phyloP scores from a whole-genome alignment of 495 filamentous ascomycete genomes.

The Cryomyces minteri region DNA sequence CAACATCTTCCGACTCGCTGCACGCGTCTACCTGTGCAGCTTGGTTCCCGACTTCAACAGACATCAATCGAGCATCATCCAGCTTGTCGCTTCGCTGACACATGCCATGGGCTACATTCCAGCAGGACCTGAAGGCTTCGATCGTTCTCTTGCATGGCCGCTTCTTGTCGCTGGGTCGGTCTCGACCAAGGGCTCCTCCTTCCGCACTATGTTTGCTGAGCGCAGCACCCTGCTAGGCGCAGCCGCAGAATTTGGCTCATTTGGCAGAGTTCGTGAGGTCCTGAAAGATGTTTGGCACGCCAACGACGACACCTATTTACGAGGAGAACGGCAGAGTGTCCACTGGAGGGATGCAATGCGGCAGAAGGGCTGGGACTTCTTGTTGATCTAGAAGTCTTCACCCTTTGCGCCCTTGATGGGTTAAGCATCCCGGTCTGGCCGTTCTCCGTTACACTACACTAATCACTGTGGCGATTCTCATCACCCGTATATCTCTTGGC shows the following conservation, averaged over 20 bases:
- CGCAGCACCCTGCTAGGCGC: constrained; percentile 55
- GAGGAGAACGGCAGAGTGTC: constrained; percentile 40
- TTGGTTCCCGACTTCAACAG: constrained; percentile 77
- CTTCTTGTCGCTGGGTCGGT: constrained; percentile 68
- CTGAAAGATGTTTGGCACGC: constrained; percentile 71
- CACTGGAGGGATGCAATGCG: constrained; percentile 94
- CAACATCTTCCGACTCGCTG: constrained; percentile 74
- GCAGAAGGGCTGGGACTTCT: constrained; percentile 77
- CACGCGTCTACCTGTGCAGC: constrained; percentile 86
- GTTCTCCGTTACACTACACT: too few relatives aligned
- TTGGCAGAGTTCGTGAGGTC: constrained; percentile 63
- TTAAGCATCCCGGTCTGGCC: neutral
- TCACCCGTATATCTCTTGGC: too few relatives aligned
- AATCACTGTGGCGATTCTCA: too few relatives aligned
- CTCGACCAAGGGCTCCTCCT: constrained; percentile 46
- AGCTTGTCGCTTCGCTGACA: constrained; percentile 57
- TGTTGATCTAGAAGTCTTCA: constrained; percentile 53
- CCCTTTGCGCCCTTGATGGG: constrained; percentile 12
- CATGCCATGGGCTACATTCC: constrained; percentile 61
- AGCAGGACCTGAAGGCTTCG: constrained; percentile 60
- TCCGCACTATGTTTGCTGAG: constrained; percentile 57
- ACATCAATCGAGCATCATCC: constrained; percentile 44
- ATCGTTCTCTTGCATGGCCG: constrained; percentile 86
- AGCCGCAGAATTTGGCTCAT: constrained; percentile 59
- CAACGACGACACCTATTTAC: constrained; percentile 32